A percentile compares a stretch with the other conserved stretches of the same genome.
These are phyloP conservation scores for Agastache rugosa DNA, from an alignment of 257 asterid species.

Conservation along the genomic window DNA sequence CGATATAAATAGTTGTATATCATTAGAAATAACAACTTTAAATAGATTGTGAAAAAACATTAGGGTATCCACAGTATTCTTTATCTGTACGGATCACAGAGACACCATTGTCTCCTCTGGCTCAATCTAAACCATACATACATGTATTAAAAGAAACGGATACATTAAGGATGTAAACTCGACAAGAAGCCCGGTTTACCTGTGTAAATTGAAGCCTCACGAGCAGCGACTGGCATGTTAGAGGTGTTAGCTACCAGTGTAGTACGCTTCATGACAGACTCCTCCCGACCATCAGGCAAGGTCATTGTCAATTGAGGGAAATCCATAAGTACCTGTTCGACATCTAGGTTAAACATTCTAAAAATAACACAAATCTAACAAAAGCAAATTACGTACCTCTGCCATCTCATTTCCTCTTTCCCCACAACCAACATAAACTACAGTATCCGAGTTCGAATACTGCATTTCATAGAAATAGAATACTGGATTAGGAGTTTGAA, in stretches of 20 bases:
- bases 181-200: conserved; percentile 44
- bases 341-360: conserved; percentile 31
- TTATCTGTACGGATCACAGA: not conserved
- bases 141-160: not conserved
- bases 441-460: conserved; percentile 97
- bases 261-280: conserved; percentile 99
- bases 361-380: conserved; percentile 26
- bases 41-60: not conserved
- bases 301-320: conserved; percentile 99
- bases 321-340: conserved; percentile 94
- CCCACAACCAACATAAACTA: conserved; percentile 98
- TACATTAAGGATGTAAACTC: not conserved
- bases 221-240: conserved; percentile 99
- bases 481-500: conserved; percentile 25
- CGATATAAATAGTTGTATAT: no score
- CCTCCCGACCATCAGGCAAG: conserved; percentile 98
- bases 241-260: conserved; percentile 99
- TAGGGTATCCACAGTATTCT: not conserved
- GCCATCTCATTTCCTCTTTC: conserved; percentile 99
- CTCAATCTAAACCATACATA: not conserved
- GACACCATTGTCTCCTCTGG: not conserved
- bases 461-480: conserved; percentile 49
- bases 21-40: not conserved
- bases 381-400: conserved; percentile 61
- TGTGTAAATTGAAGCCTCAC: conserved; percentile 99